A percentile compares a stretch with the other conserved stretches of the same genome.
These are phyloP conservation scores for Cryptosporidium meleagridis DNA, from an alignment of 169 alveolate genomes.

Conservation along the genomic window DNA sequence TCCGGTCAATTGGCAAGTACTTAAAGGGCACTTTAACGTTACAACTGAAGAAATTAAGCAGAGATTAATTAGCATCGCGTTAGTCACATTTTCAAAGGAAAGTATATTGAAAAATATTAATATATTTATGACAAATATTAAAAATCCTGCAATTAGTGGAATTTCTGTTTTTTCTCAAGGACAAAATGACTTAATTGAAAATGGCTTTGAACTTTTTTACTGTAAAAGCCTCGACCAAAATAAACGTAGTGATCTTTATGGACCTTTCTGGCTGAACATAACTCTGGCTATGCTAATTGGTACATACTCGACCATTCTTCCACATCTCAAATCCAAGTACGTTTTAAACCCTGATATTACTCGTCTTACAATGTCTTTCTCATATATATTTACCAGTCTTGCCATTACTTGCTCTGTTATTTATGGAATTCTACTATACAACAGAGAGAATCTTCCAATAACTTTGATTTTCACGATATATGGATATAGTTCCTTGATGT, in stretches of 20 bases:
- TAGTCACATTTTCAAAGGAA: conserved; percentile 9
- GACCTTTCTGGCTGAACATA: conserved; percentile 51
- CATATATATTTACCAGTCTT: conserved; percentile 32
- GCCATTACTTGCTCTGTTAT: not conserved
- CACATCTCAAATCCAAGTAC: conserved; percentile 42
- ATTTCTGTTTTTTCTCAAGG: conserved; percentile 3
- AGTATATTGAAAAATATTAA: conserved; percentile 16
- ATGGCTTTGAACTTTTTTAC: conserved; percentile 52
- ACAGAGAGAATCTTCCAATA: conserved; percentile 22
- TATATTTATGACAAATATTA: conserved; percentile 2
- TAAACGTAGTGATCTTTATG: conserved; percentile 55
- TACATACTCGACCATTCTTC: conserved; percentile 38
- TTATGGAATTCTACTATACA: conserved; percentile 20
- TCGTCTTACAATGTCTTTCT: conserved; percentile 40
- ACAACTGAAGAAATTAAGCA: conserved; percentile 57
- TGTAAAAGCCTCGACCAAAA: conserved; percentile 54
- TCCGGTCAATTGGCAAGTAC: conserved; percentile 33
- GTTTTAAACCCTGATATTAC: conserved; percentile 46
- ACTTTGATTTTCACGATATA: conserved; percentile 55
- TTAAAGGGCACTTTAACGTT: conserved; percentile 65
- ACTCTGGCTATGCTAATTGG: conserved; percentile 54
- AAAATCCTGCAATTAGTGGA: conserved; percentile 34
- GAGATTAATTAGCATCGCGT: conserved; percentile 4
- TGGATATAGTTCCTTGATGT: conserved; percentile 43
- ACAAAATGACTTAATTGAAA: not conserved